Conservation (phyloP, 306 rosid species). For the Vicia faba region DNA sequence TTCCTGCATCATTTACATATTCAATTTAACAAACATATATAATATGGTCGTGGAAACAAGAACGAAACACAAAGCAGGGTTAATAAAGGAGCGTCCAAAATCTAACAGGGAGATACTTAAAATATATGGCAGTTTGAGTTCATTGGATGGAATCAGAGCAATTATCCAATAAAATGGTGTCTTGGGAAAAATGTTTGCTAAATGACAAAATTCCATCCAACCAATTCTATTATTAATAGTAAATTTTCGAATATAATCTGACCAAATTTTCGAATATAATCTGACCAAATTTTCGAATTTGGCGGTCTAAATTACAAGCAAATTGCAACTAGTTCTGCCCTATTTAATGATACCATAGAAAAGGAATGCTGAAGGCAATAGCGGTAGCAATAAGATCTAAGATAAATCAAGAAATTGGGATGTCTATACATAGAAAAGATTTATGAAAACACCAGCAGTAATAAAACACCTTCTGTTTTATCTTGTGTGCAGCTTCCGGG, state of each 20-base stretch:
- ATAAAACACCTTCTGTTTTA: constrained; percentile 86
- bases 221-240: not conserved
- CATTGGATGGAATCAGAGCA: constrained; percentile 29
- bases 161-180: constrained; percentile 32
- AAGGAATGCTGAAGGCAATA: constrained; percentile 28
- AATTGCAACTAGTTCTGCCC: not conserved
- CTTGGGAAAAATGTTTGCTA: constrained; percentile 21
- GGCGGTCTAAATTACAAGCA: not conserved
- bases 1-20: constrained; percentile 64
- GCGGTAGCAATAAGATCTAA: constrained; percentile 22
- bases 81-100: not conserved
- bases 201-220: constrained; percentile 30
- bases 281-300: not conserved
- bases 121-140: constrained; percentile 23
- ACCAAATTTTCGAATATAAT: not conserved
- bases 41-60: constrained; percentile 19
- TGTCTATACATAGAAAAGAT: constrained; percentile 34
- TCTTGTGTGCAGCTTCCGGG: constrained; percentile 85
- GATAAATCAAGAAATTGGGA: constrained; percentile 33
- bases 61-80: not conserved
- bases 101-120: constrained; percentile 31
- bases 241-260: not conserved
- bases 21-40: constrained; percentile 29
- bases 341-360: not conserved
- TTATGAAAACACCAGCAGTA: constrained; percentile 38